Evolutionary conservation across 805 yeast genomes (phyloP), one percentile per base, ranked within the genome.

Genomic region (Candida qinlingensis): DNA sequence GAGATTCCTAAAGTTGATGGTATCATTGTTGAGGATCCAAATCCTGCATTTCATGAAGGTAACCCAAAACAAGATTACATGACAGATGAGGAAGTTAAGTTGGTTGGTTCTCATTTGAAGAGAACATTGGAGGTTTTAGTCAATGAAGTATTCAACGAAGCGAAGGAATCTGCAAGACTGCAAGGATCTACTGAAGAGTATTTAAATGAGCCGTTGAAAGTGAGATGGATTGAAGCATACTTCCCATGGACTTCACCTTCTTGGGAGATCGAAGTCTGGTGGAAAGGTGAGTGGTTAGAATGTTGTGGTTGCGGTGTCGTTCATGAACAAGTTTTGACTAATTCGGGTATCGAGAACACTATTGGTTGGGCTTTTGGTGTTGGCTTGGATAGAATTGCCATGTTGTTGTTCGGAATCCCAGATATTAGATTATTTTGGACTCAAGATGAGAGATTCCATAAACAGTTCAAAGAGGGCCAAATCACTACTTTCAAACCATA

Each of bases 181-280:
- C 81, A 85, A 0, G 90, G 90, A 0, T 72, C 80, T 1, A 41
- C 45, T 27, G 81, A 77, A 47, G 80, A 76, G 5, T 84, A 81
- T 56, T 65, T 83, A 53, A 75, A 80, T 50, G 85, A 83, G 56
- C 96, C 96, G 6, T 73, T 94, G 52, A 83, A 79, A 61, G 87
- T 91, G 19, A 76, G 98, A 57, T 94, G 99, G 99, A 85, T 90
- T 34, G 95, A 88, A 60, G 96, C 94, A 0, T 88, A 83, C 60
- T 94, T 94, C 71, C 99, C 99, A 4, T 94, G 98, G 97, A 94
- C 99, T 3, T 81, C 96, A 1, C 99, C 99, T 4, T 87, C 96
- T 39, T 94, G 96, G 95, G 97, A 94, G 62, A 89, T 95, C 56
- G 99, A 94, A 68, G 96, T 94, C 5, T 90, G 95, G 91, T 94